Base-by-base conservation (phyloP, 805 yeast genomes). In the Cyberlindnera mycetangii region DNA sequence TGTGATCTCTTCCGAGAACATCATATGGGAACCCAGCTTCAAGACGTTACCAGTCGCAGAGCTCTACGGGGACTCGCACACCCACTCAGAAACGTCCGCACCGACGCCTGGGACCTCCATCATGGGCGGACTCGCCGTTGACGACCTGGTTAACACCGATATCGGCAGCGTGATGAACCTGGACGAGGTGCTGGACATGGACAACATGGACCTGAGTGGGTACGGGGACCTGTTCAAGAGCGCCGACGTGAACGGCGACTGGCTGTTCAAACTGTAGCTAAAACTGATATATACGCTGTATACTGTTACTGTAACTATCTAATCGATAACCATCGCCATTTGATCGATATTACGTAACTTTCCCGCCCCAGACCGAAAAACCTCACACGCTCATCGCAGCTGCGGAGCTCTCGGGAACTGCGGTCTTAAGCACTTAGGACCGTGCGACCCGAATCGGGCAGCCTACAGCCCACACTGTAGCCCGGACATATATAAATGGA, bases 11-110 rank as follows among this genome's bases (percentile, higher is more conserved):
- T 30, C 46, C 10, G 53, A 51, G 3, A 33, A 40, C 18, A n/a
- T 52, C 22, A 52, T 58, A 10, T 56, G 60, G 61, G 55, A 54
- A 21, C 55, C 49, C 28, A 50, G 54, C 16, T 50, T 50, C 45
- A 47, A 43, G 41, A 30, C 45, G 4, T n/a, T 47, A 16, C 43
- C 46, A 24, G 10, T 37, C n/a, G 30, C 31, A 21, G 44, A 9
- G 28, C 8, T 27, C 5, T 25, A 17, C 17, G 24, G 25, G 7
- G 28, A 30, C 19, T 36, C 8, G 15, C 11, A 6, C 19, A 27
- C 14, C 4, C 12, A 25, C 3, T 15, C 15, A 5, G 32, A 17
- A 3, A 16, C 33, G 4, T 16, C 20, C 6, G 17, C 21, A 7
- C 17, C 34, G 24, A 21, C 34, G 3, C n/a, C 38, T 8, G 4